Evolutionary conservation across 768 basidiomycete genomes (phyloP), one percentile per base, ranked within the genome.

Genomic region (Mycena leptocephala): DNA sequence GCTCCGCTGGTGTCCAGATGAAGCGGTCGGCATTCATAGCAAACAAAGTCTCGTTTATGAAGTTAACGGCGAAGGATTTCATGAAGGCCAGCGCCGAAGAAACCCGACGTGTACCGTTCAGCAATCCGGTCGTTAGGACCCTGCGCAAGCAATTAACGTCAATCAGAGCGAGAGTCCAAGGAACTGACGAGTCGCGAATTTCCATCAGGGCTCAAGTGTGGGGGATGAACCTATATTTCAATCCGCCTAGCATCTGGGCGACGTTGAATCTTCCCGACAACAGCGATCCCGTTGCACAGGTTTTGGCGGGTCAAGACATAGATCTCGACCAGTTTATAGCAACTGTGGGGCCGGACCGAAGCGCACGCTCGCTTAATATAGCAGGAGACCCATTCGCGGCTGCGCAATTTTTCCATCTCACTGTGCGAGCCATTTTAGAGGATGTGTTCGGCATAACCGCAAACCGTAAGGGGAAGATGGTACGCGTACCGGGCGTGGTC

Each of bases 291-390:
- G 81, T 90, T 24, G 87, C 85, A 0, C 89, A 90, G 67, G 82
- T 90, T 0, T 80, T 91, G 13, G 82, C 85, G 0, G 88, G 90
- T 0, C 83, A 83, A 41, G 78, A 87, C 0, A 89, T 91, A 9
- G 80, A 90, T 64, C 65, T 91, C 8, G 86, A 91, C 62, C 2
- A 71, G 0, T 86, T 86, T 39, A 2, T 73, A 0, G 13, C 28
- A 0, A 77, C 70, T 0, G 32, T 53, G 1, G 84, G 85, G 1
- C 86, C 86, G 0, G 68, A 76, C n/a, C 58, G 48, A 61, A 14
- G 10, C 6, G 1, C 39, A 22, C 65, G 83, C 0, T 75, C 80
- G 0, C 1, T 33, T 5, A 84, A 81, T 28, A 79, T 86, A 9
- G 84, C 82, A 5, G 16, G 10, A 0, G 82, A 87, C 51, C 85